Conservation (phyloP, 2,329 filamentous ascomycete species). For the Capronia coronata region DNA sequence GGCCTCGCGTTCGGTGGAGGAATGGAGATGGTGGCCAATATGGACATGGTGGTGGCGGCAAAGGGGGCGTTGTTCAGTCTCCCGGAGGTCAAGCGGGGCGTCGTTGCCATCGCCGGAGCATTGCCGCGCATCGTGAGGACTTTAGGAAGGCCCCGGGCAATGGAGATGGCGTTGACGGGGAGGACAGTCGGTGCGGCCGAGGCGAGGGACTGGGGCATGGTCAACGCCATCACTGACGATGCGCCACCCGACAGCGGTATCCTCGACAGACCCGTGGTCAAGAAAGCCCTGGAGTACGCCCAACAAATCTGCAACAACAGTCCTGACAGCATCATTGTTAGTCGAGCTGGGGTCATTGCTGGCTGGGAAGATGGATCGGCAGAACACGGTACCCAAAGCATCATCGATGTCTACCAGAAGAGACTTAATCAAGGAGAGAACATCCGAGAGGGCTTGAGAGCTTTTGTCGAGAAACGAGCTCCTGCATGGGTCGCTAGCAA, state of each 20-base stretch:
- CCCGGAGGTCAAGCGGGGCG: constrained; percentile 64
- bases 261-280: too few relatives aligned
- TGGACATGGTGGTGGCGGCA: constrained; percentile 61
- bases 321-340: too few relatives aligned
- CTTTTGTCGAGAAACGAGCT: constrained; percentile 70
- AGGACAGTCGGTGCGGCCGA: constrained; percentile 52
- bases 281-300: too few relatives aligned
- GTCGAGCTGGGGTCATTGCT: too few relatives aligned
- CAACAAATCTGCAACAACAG: too few relatives aligned
- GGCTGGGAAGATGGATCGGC: constrained; percentile 64
- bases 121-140: constrained; percentile 62
- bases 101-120: constrained; percentile 63
- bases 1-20: constrained; percentile 69
- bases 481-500: constrained; percentile 56
- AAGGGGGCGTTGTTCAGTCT: constrained; percentile 55
- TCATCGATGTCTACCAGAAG: constrained; percentile 50
- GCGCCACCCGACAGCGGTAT: constrained; percentile 47
- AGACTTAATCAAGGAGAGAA: constrained; percentile 53
- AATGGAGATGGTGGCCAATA: constrained; percentile 68
- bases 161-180: constrained; percentile 65
- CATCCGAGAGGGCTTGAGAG: constrained; percentile 64
- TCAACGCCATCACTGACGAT: constrained; percentile 41
- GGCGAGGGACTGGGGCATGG: constrained; percentile 59
- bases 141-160: constrained; percentile 60
- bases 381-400: constrained; percentile 52